phyloP scores from a whole-genome alignment of 2,329 filamentous ascomycete species.

The Penicillium sp. region DNA sequence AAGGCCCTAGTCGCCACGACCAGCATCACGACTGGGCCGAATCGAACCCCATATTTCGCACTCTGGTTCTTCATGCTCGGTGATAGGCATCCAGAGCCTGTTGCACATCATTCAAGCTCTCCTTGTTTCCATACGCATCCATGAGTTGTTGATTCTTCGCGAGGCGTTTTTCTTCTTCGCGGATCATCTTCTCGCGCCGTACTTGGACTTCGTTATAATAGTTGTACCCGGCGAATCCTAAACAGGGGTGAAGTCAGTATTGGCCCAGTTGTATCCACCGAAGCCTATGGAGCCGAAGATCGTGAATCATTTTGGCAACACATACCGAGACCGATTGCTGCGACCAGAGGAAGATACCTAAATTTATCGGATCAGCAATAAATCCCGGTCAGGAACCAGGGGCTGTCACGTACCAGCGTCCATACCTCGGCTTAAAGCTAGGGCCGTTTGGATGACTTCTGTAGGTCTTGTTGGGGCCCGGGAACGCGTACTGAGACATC shows the following conservation, averaged over 20 bases:
- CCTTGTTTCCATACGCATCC: conserved; percentile 50
- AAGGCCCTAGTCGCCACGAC: background rate
- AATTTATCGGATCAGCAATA: background rate
- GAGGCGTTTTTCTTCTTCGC: conserved; percentile 34
- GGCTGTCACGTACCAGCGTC: conserved; percentile 16
- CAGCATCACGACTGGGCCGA: background rate
- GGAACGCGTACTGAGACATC: conserved; percentile 24
- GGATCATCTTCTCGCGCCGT: conserved; percentile 8
- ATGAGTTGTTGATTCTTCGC: conserved; percentile 43
- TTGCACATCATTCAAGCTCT: conserved; percentile 46
- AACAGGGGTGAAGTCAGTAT: conserved; percentile 2
- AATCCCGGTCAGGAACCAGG: background rate
- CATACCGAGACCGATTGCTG: conserved; percentile 23
- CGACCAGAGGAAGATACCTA: conserved; percentile 23
- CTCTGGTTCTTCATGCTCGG: background rate
- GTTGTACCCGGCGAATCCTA: conserved; percentile 29
- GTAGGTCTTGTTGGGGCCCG: conserved; percentile 18
- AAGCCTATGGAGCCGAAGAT: too few species aligned
- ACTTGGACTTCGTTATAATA: conserved; percentile 19
- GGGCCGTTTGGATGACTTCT: conserved; percentile 10
- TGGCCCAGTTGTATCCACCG: background rate
- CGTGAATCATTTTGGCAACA: background rate
- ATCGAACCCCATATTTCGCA: background rate
- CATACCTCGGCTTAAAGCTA: conserved; percentile 15
- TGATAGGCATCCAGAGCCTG: conserved; percentile 46